Base-by-base conservation (phyloP, 208 protist species). In the Trypanosoma melophagium region DNA sequence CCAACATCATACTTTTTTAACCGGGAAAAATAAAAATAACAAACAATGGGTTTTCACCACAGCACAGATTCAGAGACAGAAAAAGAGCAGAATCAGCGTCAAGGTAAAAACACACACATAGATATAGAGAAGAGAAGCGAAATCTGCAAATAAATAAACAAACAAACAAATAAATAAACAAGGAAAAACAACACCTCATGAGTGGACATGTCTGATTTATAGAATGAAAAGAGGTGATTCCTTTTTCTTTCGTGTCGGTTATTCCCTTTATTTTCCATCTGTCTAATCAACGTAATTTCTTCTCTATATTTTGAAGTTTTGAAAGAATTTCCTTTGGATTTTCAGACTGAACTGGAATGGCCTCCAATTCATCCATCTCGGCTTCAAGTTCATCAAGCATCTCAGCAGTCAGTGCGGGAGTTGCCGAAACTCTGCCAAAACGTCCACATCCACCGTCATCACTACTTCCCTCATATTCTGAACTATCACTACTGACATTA, bases 361-460 rank as follows among this genome's bases (percentile, higher is more conserved):
- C 60, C 7, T 74, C 68, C 53, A 74, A 3, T 42, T 67, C 40
- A 42, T 62, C 60, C 68, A 74, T 74, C 38, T 5, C 42, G 22
- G 9, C 45, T 21, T 74, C 68, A 41, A 74, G 60, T 19, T 67
- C 60, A 7, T 16, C 25, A 28, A 74, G 53, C 25, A 61, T 60
- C 31, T 74, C 60, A 22, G 54, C 10, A 14, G 60, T 60, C n/a
- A 74, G 42, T 5, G 14, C 17, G 5, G 58, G 35, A 49, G 3
- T 17, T 12, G 10, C 8, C 16, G 47, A 12, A 17, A 4, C 3
- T 17, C 13, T 25, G 21, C 35, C 35, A 2, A n/a, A 17, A 2
- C 38, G 10, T 21, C 50, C 64, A 54, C 24, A 24, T 8, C 28
- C 25, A 45, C 35, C 52, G 0, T 66, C 61, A 60, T 45, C 55